These are phyloP conservation scores for Boletus speciosus DNA, from an alignment of 768 basidiomycete species.

Conservation along the genomic window DNA sequence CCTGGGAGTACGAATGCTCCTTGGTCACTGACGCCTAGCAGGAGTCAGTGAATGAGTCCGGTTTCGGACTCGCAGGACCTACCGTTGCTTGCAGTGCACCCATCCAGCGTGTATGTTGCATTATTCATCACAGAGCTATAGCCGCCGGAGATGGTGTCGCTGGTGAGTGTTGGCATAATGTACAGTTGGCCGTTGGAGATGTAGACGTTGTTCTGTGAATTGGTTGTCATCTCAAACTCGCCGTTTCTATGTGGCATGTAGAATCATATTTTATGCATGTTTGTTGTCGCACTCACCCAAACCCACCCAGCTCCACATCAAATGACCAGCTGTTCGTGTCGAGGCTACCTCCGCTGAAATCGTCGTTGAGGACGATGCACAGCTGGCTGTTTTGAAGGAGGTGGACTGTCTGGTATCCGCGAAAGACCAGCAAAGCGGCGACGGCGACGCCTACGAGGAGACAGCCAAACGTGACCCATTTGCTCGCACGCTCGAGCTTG, in stretches of 20 bases:
- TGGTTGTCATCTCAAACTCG: conserved; percentile 57
- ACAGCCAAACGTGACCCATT: conserved; percentile 46
- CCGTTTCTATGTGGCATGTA: conserved; percentile 35
- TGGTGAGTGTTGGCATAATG: conserved; percentile 58
- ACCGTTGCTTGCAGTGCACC: conserved; percentile 29
- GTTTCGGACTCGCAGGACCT: background rate
- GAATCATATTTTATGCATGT: background rate
- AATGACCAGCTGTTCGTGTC: conserved; percentile 44
- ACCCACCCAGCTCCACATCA: conserved; percentile 55
- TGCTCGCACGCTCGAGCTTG: conserved; percentile 33
- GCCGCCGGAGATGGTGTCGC: conserved; percentile 40
- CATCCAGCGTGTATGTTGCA: conserved; percentile 34
- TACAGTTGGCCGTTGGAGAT: conserved; percentile 49
- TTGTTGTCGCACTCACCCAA: conserved; percentile 32
- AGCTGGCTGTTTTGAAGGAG: conserved; percentile 35
- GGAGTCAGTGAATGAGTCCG: background rate
- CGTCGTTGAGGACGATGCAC: conserved; percentile 48
- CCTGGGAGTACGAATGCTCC: conserved; percentile 21
- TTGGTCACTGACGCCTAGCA: conserved; percentile 14
- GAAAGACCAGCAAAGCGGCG: conserved; percentile 44
- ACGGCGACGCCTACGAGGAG: conserved; percentile 41
- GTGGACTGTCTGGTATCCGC: conserved; percentile 40
- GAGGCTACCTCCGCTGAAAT: conserved; percentile 40
- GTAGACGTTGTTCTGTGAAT: conserved; percentile 37
- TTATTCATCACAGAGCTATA: conserved; percentile 39